Base-by-base conservation (phyloP, 129 eudicot genomes). In the Saussurea involucrata region DNA sequence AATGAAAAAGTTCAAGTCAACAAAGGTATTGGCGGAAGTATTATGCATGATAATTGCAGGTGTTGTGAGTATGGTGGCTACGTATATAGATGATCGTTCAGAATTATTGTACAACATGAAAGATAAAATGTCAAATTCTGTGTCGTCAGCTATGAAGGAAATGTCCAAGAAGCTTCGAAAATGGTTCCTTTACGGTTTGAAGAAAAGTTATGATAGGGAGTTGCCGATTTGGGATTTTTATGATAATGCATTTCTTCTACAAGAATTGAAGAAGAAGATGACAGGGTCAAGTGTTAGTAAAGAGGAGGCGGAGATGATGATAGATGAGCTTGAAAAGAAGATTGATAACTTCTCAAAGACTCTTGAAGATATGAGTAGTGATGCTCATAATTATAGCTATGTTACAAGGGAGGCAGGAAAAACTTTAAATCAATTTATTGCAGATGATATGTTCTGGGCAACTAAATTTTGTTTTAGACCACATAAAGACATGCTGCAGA, bases 201-300 rank as follows among this genome's bases (percentile, higher is more conserved):
- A 37, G 1, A 58, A 7, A 24, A 21, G 7, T 1, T 28, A 15
- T 21, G 40, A 10, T 2, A 65, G 31, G 42, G 65, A 28, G 21
- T 42, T 76, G 24, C 46, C 20, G 72, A 76, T 76, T 10, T 44
- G 34, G 20, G 74, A 46, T 31, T 31, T 76, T 31, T 2, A 20
- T 20, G 34, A 13, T 3, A 66, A 67, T 24, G 32, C 25, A 6
- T 4, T 5, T 66, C 33, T 76, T 66, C 11, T 66, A 12, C 66
- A 22, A 46, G 67, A 76, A 6, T 27, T 76, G 73, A 66, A 20
- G 66, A 76, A 44, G 7, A 28, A 6, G 55, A 18, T 76, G 72
- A 15, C 8, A 5, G 17, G 12, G 53, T 29, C 18, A 20, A 4
- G 1, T 44, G 71, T 63, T 21, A n/a, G 6, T 8, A 32, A 63